These are phyloP conservation scores for Rubus parviflorus DNA, from an alignment of 306 rosid genomes.

Conservation along the genomic window DNA sequence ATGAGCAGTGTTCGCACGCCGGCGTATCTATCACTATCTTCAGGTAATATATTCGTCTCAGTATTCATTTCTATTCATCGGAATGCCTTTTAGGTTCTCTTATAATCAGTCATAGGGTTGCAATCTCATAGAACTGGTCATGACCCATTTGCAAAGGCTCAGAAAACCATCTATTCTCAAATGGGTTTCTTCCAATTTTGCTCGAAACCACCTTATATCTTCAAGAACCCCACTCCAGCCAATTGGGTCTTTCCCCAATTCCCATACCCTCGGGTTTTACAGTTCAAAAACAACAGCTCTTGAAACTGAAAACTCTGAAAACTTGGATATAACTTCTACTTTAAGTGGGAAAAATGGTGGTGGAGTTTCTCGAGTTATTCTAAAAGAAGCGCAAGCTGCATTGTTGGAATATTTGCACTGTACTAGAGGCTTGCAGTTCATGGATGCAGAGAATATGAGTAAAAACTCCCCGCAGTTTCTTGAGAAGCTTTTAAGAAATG, in stretches of 20 bases:
- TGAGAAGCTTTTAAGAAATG: constrained; percentile 41
- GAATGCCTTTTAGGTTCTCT: not conserved
- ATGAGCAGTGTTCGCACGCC: not conserved
- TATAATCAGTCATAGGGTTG: not conserved
- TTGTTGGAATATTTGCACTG: constrained; percentile 69
- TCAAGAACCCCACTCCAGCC: constrained; percentile 16
- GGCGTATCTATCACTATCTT: not conserved
- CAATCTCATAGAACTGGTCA: constrained; percentile 26
- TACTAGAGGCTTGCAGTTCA: constrained; percentile 60
- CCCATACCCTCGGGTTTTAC: constrained; percentile 45
- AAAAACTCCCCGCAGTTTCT: constrained; percentile 64
- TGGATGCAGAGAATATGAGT: constrained; percentile 79
- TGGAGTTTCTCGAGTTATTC: constrained; percentile 16
- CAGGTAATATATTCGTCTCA: constrained; percentile 23
- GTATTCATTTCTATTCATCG: not conserved
- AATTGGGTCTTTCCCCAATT: constrained; percentile 19
- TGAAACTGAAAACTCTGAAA: constrained; percentile 1
- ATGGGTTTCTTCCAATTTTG: constrained; percentile 30
- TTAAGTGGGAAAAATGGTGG: constrained; percentile 2
- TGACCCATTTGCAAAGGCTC: constrained; percentile 45
- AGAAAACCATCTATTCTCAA: constrained; percentile 20
- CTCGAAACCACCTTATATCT: constrained; percentile 16
- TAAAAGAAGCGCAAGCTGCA: constrained; percentile 63
- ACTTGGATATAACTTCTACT: not conserved
- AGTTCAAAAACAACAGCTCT: constrained; percentile 27